Conservation (phyloP, 2,329 filamentous ascomycete genomes). For the Macrophomina pseudophaseolina region DNA sequence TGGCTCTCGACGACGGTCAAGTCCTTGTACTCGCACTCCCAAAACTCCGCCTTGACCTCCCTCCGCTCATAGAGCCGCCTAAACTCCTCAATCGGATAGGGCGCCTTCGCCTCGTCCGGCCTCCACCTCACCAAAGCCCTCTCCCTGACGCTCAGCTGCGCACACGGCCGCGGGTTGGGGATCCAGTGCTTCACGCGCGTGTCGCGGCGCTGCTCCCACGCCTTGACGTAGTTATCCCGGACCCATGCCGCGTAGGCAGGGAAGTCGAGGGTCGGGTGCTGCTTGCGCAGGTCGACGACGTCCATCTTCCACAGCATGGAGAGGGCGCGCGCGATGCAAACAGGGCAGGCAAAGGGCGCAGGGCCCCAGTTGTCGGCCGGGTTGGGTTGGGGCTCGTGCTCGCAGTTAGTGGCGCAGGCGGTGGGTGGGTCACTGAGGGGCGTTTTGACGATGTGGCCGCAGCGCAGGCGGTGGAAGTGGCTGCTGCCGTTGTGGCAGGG, state of each 20-base stretch:
- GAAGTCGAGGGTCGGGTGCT: not conserved
- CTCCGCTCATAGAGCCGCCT: not conserved
- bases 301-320: constrained; percentile 13
- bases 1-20: not conserved
- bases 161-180: not conserved
- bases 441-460: constrained; percentile 11
- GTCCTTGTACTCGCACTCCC: not conserved
- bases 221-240: not conserved
- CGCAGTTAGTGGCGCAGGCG: constrained; percentile 10
- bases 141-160: not conserved
- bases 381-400: not conserved
- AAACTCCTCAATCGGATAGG: constrained; percentile 1
- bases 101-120: not conserved
- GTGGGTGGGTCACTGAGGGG: not conserved
- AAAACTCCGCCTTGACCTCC: not conserved
- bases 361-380: not conserved
- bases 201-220: not conserved
- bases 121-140: not conserved
- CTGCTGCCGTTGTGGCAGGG: not conserved
- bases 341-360: constrained; percentile 5
- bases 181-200: not conserved
- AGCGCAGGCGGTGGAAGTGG: constrained; percentile 21
- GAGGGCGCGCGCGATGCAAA: not conserved
- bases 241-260: not conserved
- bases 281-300: not conserved